Evolutionary conservation across 2,329 filamentous ascomycete species (phyloP), one percentile per base, ranked within the genome.

Genomic region (Hypoxylon sp.): DNA sequence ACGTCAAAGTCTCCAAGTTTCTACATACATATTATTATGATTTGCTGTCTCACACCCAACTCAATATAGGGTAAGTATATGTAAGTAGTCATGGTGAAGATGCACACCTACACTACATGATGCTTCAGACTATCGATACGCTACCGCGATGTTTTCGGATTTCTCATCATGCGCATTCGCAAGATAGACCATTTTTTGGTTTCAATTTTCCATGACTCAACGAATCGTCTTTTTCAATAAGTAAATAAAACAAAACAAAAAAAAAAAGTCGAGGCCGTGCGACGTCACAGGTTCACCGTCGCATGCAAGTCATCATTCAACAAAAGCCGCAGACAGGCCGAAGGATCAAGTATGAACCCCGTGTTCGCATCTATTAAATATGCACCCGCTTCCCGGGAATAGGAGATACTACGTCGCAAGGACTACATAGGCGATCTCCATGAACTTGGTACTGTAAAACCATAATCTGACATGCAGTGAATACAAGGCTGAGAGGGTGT

Each of bases 401-500:
- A 59, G 60, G 56, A 49, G 50, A 42, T 44, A 24, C 22, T 30
- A 30, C 38, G 26, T 64, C 48, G 22, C 16, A 48, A 44, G 30
- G 44, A 32, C 11, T 44, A n/a, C n/a, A n/a, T n/a, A 42, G 46
- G 16, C 56, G 54, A 60, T 66, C 64, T 57, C 58, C 20, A 64
- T 61, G 48, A 49, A 55, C 24, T 3, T 26, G 11, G 7, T 4
- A 50, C 33, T 46, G 42, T 45, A 26, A 52, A 64, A 58, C 61
- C 54, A 64, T 66, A 69, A 69, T 69, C 64, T 69, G 61, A 69
- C 67, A 62, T 69, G 67, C 67, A 65, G 64, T 50, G 44, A 55
- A 67, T 67, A 65, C 56, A 67, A 67, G 64, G 67, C 67, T 67
- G 64, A 61, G 51, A 46, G 55, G 61, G 64, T 67, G 60, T 69